phyloP scores from a whole-genome alignment of 2,329 filamentous ascomycete species.

The Cercospora sp. region DNA sequence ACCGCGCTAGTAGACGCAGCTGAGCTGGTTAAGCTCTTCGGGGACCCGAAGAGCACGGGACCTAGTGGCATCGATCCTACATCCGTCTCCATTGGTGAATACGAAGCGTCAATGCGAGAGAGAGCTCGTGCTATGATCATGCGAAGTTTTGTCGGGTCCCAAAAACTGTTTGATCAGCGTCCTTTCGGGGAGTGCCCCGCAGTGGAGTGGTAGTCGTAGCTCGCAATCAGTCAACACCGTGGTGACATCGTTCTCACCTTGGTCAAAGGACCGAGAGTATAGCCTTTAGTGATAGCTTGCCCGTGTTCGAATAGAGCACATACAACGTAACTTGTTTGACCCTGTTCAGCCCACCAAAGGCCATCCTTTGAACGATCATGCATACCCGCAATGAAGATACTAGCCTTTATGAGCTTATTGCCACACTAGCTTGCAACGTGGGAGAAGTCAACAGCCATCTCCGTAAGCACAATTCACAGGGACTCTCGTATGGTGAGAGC shows the following conservation, averaged over 20 bases:
- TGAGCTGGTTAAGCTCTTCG: not conserved
- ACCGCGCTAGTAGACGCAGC: slow-evolving; percentile 47
- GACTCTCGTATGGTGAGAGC: not conserved
- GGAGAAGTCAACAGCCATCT: not conserved
- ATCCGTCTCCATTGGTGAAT: not conserved
- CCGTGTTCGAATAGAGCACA: not conserved
- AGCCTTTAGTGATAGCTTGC: not conserved
- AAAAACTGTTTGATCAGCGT: not conserved
- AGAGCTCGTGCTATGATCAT: not conserved
- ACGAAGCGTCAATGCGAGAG: not conserved
- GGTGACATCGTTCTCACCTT: not conserved
- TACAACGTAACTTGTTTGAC: not conserved
- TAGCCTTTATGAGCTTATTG: not conserved
- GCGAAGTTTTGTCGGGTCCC: not conserved
- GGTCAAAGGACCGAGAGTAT: not conserved
- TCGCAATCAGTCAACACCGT: not conserved
- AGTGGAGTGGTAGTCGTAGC: not conserved
- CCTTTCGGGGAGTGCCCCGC: not conserved
- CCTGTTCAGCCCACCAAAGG: not conserved
- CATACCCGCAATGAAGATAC: not conserved
- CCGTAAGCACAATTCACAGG: not conserved
- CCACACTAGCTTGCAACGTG: not conserved
- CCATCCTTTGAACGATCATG: not conserved
- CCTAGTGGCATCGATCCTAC: not conserved
- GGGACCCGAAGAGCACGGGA: not conserved